Conservation (phyloP, 192 early-diverging fungal genomes). For the Spizellomyces punctatus region DNA sequence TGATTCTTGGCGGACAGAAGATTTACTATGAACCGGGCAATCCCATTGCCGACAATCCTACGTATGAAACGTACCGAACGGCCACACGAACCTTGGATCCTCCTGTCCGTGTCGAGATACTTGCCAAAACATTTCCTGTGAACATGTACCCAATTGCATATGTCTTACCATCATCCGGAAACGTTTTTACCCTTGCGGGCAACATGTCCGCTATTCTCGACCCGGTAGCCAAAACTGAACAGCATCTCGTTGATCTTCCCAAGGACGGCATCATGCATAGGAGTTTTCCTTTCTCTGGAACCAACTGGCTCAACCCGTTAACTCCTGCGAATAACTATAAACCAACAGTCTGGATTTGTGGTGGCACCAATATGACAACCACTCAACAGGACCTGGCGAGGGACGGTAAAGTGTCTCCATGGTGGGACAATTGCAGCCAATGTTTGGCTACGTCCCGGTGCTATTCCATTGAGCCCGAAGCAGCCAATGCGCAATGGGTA, state of each 20-base stretch:
- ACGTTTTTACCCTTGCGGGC: background rate
- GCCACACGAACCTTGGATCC: conserved; percentile 9
- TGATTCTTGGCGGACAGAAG: conserved; percentile 18
- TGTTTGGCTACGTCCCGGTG: conserved; percentile 21
- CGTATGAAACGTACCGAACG: conserved; percentile 25
- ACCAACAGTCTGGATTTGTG: conserved; percentile 35
- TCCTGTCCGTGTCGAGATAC: conserved; percentile 1
- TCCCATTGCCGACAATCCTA: conserved; percentile 8
- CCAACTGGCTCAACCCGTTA: conserved; percentile 31
- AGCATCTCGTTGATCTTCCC: background rate
- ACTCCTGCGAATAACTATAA: conserved; percentile 24
- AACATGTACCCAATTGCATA: conserved; percentile 28
- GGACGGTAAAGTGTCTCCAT: background rate
- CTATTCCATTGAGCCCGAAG: conserved; percentile 24
- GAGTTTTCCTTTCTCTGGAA: conserved; percentile 27
- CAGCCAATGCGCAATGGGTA: conserved; percentile 11
- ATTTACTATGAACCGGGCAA: background rate
- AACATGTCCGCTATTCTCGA: conserved; percentile 18
- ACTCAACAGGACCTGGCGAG: background rate
- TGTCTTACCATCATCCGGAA: conserved; percentile 16
- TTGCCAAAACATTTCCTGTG: conserved; percentile 5
- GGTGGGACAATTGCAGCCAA: conserved; percentile 5
- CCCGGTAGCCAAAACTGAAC: background rate
- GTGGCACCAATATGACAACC: conserved; percentile 24
- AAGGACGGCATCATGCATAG: conserved; percentile 6